Base-by-base conservation (phyloP, 176 grass and related monocot genomes). In the Chloris gayana region DNA sequence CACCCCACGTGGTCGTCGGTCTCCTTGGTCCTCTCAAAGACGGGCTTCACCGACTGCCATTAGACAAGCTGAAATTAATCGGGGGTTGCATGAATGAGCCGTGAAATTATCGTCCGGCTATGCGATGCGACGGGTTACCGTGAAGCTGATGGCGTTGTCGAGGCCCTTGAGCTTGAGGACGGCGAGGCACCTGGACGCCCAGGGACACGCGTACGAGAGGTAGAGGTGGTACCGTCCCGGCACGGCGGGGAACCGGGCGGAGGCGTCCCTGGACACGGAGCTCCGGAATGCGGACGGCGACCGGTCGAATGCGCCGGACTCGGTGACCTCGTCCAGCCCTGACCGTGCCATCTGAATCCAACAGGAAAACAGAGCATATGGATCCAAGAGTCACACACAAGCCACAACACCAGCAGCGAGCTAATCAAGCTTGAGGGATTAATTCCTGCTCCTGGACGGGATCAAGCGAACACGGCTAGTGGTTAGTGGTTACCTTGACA, bases 131-230 rank as follows among this genome's bases (percentile, higher is more conserved):
- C 27, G 35, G 35, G 35, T 87, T 70, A 97, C 94, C 77, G 87
- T 89, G 89, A 84, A 77, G 74, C 87, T 56, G 80, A 98, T 92
- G 32, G 88, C 83, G 25, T 70, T 27, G 50, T 98, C 92, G 69
- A 98, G 90, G 75, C 90, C 95, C 87, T 98, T 98, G 70, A 98
- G 88, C 87, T 92, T 98, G 72, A 98, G 41, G 87, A 74, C 91
- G 39, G 95, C 87, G 70, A 98, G 90, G 82, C 91, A 97, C 63
- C 91, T 73, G 75, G 88, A 98, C 35, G 95, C 95, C 95, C 92
- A 98, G 41, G 95, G 95, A 78, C 95, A 98, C 29, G 90, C 90
- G 87, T 94, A 98, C 54, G 95, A 98, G 74, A 98, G 88, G 64
- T 98, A 98, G 45, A 98, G 85, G 79, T 98, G 92, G 89, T 98